Conservation (phyloP, 1,284 basidiomycete genomes). For the Ganoderma lingzhi region DNA sequence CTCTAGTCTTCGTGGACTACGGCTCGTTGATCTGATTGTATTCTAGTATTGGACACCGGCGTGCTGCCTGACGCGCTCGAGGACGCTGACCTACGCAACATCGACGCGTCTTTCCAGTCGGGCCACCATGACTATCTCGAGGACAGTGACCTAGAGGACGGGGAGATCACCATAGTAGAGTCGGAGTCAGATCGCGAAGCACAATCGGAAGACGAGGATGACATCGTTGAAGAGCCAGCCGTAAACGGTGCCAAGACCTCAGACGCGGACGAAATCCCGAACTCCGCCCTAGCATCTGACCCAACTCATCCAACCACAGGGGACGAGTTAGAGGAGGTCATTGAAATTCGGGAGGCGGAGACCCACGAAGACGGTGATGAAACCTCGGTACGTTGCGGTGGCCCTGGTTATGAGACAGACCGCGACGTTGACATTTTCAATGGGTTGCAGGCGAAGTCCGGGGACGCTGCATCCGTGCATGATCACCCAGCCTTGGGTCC, state of each 20-base stretch:
- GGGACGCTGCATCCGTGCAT: background rate
- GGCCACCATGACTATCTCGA: slow-evolving; percentile 13
- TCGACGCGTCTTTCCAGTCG: background rate
- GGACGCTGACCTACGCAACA: background rate
- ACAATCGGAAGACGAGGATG: background rate
- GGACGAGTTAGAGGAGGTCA: background rate
- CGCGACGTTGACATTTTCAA: background rate
- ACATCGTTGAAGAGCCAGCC: background rate
- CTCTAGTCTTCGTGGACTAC: background rate
- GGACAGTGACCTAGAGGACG: slow-evolving; percentile 28
- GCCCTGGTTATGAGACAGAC: background rate
- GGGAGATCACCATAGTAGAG: background rate
- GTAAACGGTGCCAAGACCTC: background rate
- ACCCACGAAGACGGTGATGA: background rate
- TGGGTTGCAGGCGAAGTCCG: background rate
- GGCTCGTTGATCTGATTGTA: background rate
- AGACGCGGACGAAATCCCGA: background rate
- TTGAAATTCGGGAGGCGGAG: background rate
- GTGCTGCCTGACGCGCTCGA: background rate
- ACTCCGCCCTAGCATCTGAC: background rate
- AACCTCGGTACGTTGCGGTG: background rate
- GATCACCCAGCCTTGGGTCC: background rate
- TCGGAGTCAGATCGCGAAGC: background rate
- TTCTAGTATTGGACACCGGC: background rate
- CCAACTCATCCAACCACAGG: background rate